These are phyloP conservation scores for Tuber indicum DNA, from an alignment of 495 filamentous ascomycete species.

Conservation along the genomic window DNA sequence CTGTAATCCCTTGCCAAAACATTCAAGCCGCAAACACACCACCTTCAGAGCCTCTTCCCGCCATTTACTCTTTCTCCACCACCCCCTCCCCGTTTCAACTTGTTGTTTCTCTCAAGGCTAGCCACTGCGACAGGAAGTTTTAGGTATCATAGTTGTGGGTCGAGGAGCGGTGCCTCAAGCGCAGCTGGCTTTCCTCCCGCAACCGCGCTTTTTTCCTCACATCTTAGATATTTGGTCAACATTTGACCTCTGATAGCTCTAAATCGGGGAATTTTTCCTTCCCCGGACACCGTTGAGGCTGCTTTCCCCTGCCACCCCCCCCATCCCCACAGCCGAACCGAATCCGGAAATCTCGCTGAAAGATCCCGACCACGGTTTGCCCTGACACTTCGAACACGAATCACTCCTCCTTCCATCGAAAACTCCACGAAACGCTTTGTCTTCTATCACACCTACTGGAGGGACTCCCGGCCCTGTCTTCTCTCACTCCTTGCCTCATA, in stretches of 20 bases:
- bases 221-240: slow-evolving; percentile 1
- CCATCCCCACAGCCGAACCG: slow-evolving; percentile 16
- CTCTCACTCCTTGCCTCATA: slow-evolving; percentile 22
- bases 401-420: slow-evolving; percentile 6
- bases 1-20: slow-evolving; percentile 13
- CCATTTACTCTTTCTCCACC: slow-evolving; percentile 8
- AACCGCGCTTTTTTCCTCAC: neutral
- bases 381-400: slow-evolving; percentile 14
- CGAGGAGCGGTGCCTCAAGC: neutral
- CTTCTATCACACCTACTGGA: slow-evolving; percentile 9
- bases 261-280: slow-evolving; percentile 20
- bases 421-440: slow-evolving; percentile 23
- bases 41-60: slow-evolving; percentile 19
- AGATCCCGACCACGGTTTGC: slow-evolving; percentile 23
- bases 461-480: slow-evolving; percentile 9
- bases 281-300: slow-evolving; percentile 23
- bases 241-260: slow-evolving; percentile 21
- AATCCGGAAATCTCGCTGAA: slow-evolving; percentile 25
- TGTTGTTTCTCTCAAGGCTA: neutral
- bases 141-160: neutral
- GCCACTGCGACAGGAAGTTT: neutral
- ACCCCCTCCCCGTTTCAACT: neutral
- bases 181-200: neutral
- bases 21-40: slow-evolving; percentile 38
- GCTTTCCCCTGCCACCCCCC: slow-evolving; percentile 4